Base-by-base conservation (phyloP, 495 filamentous ascomycete species). In the Penicillium ucsense region DNA sequence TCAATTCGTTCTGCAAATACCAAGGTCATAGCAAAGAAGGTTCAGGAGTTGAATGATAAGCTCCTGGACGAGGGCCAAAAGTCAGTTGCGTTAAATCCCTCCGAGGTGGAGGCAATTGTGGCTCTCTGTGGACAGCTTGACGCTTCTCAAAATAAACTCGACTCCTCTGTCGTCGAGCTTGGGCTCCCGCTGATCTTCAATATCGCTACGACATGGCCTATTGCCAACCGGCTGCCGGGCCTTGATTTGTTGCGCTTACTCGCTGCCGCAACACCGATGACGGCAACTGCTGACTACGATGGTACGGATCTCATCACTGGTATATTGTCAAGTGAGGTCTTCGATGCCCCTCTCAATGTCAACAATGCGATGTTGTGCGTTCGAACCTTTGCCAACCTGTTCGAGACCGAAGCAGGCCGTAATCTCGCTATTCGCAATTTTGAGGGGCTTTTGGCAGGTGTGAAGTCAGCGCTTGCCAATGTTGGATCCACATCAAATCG, bases 361-460 rank as follows among this genome's bases (percentile, higher is more conserved):
- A 95, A 96, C 60, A 86, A 86, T 56, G 77, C 82, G 31, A 95
- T 97, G 86, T 81, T 97, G 64, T 78, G 85, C 0, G 68, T 86
- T 37, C 88, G 94, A 8, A 76, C 82, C 9, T 76, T 95, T 41
- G 82, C 79, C n/a, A 99, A 99, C 48, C 69, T 97, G 5, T 97
- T 96, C 65, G 78, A 80, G 46, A 88, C 85, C 0, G 61, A 75
- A 3, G 68, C 81, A 46, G 92, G 92, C 32, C 79, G 86, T 8
- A 62, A 72, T 11, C 66, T 90, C 2, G 78, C 77, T 1, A 66
- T 77, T 4, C 62, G 64, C 10, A 65, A 74, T 32, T 86, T 86
- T 43, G 79, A 84, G 48, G 64, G 68, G 38, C 71, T 82, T 31
- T 56, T 80, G 8, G 64, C 70, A 8, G 62, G 79, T 29, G 71